Conservation (phyloP, 2,329 filamentous ascomycete species). For the Hortaea werneckii region DNA sequence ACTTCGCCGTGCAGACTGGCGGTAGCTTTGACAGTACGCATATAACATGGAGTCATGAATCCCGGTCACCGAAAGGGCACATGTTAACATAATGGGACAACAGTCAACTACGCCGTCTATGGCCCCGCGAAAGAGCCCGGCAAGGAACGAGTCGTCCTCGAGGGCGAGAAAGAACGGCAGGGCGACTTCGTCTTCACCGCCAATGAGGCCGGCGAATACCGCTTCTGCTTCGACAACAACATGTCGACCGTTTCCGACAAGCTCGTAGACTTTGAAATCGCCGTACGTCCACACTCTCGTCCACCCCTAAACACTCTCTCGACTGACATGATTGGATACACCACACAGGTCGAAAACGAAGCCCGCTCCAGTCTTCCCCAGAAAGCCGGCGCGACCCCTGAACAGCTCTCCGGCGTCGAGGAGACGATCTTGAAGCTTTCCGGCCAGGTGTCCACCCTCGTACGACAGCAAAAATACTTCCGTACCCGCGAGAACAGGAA, state of each 20-base stretch:
- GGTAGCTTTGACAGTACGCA: conserved; percentile 69
- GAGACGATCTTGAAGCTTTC: conserved; percentile 95
- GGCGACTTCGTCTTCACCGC: conserved; percentile 98
- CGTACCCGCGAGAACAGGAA: conserved; percentile 97
- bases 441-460: conserved; percentile 84
- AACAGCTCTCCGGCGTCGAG: conserved; percentile 81
- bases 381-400: conserved; percentile 77
- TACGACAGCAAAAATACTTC: conserved; percentile 98
- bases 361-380: conserved; percentile 67
- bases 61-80: neutral
- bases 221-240: conserved; percentile 96
- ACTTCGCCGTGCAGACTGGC: conserved; percentile 98
- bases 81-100: neutral
- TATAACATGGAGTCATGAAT: neutral
- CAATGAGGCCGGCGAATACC: conserved; percentile 76
- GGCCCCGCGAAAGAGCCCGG: conserved; percentile 50
- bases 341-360: conserved; percentile 75
- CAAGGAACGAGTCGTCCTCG: conserved; percentile 63
- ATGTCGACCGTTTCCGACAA: conserved; percentile 98
- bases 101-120: conserved; percentile 76
- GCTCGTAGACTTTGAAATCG: conserved; percentile 94
- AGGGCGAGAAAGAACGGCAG: conserved; percentile 84
- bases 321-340: conserved; percentile 3
- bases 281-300: conserved; percentile 49
- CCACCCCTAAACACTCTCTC: neutral